Conservation (phyloP, 2,329 filamentous ascomycete genomes). For the Aspergillus sp. region DNA sequence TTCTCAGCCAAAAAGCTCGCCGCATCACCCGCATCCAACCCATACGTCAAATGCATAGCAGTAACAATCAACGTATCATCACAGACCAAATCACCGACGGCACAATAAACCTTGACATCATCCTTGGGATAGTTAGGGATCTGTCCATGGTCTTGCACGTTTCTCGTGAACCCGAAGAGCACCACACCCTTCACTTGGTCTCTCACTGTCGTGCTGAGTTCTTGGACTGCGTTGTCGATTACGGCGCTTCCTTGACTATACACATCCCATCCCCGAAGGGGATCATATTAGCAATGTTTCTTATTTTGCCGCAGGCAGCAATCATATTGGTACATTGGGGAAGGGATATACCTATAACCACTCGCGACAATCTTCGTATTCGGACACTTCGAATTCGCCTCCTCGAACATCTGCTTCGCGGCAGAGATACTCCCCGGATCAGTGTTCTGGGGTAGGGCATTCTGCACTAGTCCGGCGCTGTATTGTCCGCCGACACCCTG, state of each 20-base stretch:
- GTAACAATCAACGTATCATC: constrained; percentile 20
- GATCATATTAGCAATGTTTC: neutral
- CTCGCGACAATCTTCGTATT: constrained; percentile 47
- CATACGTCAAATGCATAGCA: constrained; percentile 21
- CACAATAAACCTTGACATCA: constrained; percentile 22
- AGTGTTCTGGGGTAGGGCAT: constrained; percentile 44
- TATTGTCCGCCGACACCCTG: constrained; percentile 52
- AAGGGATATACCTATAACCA: constrained; percentile 41
- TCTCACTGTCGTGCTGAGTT: constrained; percentile 29
- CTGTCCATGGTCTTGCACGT: constrained; percentile 19
- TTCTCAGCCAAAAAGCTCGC: constrained; percentile 16
- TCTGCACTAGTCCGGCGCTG: constrained; percentile 38
- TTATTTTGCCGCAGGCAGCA: too few species aligned
- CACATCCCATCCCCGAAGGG: constrained; percentile 3
- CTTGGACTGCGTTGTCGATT: constrained; percentile 43
- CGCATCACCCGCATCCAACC: constrained; percentile 15
- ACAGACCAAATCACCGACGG: constrained; percentile 22
- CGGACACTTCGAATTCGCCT: constrained; percentile 49
- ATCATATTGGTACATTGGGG: too few species aligned
- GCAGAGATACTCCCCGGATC: constrained; percentile 40
- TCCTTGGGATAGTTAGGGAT: constrained; percentile 25
- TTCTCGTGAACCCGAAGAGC: constrained; percentile 42
- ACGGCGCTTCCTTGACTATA: constrained; percentile 48
- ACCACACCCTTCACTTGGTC: constrained; percentile 43
- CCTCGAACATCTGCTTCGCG: constrained; percentile 43